These are phyloP conservation scores for Grammothele lineata DNA, from an alignment of 768 basidiomycete species.

Conservation along the genomic window DNA sequence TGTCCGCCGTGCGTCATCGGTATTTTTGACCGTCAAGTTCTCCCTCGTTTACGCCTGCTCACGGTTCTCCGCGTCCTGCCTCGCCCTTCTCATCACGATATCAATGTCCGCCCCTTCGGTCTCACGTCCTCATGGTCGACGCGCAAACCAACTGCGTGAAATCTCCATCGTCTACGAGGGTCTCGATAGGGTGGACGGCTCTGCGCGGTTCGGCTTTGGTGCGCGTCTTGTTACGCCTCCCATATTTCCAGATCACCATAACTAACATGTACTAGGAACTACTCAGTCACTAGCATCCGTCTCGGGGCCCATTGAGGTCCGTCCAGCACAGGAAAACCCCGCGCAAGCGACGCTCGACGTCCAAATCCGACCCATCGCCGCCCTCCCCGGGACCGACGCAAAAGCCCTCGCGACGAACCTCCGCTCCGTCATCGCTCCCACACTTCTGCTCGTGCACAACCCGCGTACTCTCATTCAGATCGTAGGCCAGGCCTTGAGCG, in stretches of 20 bases:
- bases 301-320: slow-evolving; percentile 78
- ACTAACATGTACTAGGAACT: slow-evolving; percentile 27
- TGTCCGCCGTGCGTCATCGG: no score
- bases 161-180: slow-evolving; percentile 49
- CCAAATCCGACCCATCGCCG: slow-evolving; percentile 61
- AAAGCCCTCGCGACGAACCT: slow-evolving; percentile 55
- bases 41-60: no score
- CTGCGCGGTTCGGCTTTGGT: slow-evolving; percentile 69
- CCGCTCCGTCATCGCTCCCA: slow-evolving; percentile 53
- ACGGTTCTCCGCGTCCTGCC: no score
- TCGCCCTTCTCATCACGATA: background rate
- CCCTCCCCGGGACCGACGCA: slow-evolving; percentile 65
- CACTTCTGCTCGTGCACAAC: slow-evolving; percentile 57
- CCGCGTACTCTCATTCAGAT: slow-evolving; percentile 76
- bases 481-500: slow-evolving; percentile 61
- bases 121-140: no score
- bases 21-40: no score
- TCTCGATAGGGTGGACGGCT: slow-evolving; percentile 72
- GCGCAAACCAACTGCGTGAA: slow-evolving; percentile 22
- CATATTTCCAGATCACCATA: slow-evolving; percentile 3
- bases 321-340: slow-evolving; percentile 63
- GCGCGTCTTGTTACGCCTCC: slow-evolving; percentile 12
- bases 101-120: background rate
- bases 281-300: slow-evolving; percentile 59
- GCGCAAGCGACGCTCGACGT: slow-evolving; percentile 76